phyloP scores from a whole-genome alignment of 768 basidiomycete genomes.

The Pilatotrama ljubarskyi region DNA sequence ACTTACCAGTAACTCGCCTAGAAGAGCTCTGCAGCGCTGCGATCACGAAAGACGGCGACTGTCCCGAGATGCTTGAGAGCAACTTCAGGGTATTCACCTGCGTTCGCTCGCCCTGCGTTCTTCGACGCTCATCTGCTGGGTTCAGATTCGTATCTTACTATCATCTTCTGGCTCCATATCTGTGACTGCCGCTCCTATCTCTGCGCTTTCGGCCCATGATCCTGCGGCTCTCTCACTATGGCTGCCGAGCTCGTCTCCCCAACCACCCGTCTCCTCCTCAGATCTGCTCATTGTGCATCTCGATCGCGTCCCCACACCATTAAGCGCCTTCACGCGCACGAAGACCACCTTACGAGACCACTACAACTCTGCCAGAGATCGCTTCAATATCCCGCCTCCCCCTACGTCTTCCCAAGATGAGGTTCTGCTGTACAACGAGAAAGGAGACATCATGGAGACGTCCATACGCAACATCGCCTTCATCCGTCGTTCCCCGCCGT shows the following conservation, averaged over 20 bases:
- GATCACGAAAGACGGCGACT: conserved; percentile 26
- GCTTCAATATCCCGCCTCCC: conserved; percentile 46
- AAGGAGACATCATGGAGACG: conserved; percentile 57
- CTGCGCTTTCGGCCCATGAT: conserved; percentile 6
- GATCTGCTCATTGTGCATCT: conserved; percentile 49
- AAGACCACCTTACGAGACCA: conserved; percentile 67
- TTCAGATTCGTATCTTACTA: conserved; percentile 15
- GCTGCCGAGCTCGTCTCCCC: not conserved
- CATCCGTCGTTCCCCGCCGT: conserved; percentile 40
- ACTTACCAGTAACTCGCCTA: conserved; percentile 42
- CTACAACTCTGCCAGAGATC: conserved; percentile 65
- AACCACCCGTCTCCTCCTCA: not conserved
- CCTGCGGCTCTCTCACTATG: conserved; percentile 29
- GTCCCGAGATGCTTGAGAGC: not conserved
- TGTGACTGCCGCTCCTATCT: conserved; percentile 20
- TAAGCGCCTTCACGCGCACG: conserved; percentile 59
- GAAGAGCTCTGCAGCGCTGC: conserved; percentile 47
- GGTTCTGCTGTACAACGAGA: conserved; percentile 62
- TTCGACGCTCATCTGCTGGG: conserved; percentile 1
- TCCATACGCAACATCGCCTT: conserved; percentile 75
- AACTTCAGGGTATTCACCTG: conserved; percentile 4
- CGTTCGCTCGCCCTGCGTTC: not conserved
- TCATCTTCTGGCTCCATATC: conserved; percentile 16
- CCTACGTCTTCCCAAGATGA: conserved; percentile 40
- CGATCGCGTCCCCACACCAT: conserved; percentile 54